These are phyloP conservation scores for Saccharum officinarum DNA, from an alignment of 176 grass and related monocot genomes.

Conservation along the genomic window DNA sequence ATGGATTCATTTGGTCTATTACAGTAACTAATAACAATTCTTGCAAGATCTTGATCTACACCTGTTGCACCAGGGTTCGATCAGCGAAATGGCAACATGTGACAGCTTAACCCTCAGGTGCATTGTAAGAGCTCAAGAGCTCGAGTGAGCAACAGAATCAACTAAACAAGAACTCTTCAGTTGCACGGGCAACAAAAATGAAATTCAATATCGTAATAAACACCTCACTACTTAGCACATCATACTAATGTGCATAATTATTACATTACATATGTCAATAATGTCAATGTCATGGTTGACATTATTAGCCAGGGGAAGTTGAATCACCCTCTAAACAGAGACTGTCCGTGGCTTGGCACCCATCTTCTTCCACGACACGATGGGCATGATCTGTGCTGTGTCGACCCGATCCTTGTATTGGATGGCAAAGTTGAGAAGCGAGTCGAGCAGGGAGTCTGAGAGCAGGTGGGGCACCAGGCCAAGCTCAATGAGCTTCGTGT, in stretches of 20 bases:
- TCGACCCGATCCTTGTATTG: conserved; percentile 80
- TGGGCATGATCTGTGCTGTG: conserved; percentile 83
- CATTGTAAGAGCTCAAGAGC: background rate
- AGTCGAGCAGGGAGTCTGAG: conserved; percentile 83
- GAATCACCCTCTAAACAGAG: conserved; percentile 37
- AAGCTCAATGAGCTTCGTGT: conserved; percentile 76
- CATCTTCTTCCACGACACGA: conserved; percentile 91
- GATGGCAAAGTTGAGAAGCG: conserved; percentile 83
- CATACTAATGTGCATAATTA: conserved; percentile 5
- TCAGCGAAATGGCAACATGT: background rate
- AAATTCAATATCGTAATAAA: background rate
- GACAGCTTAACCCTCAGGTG: background rate
- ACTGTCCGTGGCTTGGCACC: conserved; percentile 58
- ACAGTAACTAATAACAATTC: background rate
- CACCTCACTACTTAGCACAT: background rate
- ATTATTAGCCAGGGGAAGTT: conserved; percentile 3
- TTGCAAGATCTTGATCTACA: background rate
- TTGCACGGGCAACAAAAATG: background rate
- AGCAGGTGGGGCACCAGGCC: conserved; percentile 75
- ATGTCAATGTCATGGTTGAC: conserved; percentile 48
- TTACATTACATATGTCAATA: conserved; percentile 32
- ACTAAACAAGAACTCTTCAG: background rate
- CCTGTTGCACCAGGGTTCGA: background rate
- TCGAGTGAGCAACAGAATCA: background rate
- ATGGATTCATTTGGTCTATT: background rate